phyloP scores from a whole-genome alignment of 805 yeast species.

The Hanseniaspora lindneri region DNA sequence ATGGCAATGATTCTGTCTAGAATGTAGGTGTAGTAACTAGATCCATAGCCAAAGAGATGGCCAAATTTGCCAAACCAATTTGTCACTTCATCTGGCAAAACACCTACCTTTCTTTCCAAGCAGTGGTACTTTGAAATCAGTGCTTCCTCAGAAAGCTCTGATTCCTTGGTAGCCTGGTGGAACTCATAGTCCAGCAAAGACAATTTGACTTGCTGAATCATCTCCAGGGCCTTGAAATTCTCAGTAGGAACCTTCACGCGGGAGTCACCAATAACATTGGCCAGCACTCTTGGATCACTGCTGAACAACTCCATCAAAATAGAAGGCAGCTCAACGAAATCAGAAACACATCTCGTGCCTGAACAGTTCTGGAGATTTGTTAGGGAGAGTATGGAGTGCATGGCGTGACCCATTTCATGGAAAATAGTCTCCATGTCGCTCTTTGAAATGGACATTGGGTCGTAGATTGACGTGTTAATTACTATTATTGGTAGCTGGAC shows the following conservation, averaged over 20 bases:
- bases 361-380: conserved; percentile 82
- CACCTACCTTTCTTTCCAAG: conserved; percentile 45
- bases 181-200: conserved; percentile 75
- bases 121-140: conserved; percentile 42
- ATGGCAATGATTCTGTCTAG: conserved; percentile 89
- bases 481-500: conserved; percentile 26
- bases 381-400: conserved; percentile 93
- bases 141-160: conserved; percentile 42
- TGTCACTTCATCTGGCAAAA: conserved; percentile 57
- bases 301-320: conserved; percentile 94
- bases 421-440: conserved; percentile 85
- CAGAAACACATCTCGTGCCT: conserved; percentile 92
- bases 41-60: conserved; percentile 85
- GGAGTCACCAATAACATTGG: conserved; percentile 40
- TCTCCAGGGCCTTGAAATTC: conserved; percentile 31
- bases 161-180: conserved; percentile 38
- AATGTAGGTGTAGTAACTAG: conserved; percentile 83
- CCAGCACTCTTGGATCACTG: conserved; percentile 62
- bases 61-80: conserved; percentile 94
- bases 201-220: conserved; percentile 71
- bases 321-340: conserved; percentile 92
- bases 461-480: conserved; percentile 21
- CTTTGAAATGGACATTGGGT: neutral
- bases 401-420: conserved; percentile 98
- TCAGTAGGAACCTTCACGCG: conserved; percentile 15